Percentiles rank a stretch among this genome's conserved stretches.
phyloP scores from a whole-genome alignment of 169 alveolate genomes.

The Plasmodium sp. region DNA sequence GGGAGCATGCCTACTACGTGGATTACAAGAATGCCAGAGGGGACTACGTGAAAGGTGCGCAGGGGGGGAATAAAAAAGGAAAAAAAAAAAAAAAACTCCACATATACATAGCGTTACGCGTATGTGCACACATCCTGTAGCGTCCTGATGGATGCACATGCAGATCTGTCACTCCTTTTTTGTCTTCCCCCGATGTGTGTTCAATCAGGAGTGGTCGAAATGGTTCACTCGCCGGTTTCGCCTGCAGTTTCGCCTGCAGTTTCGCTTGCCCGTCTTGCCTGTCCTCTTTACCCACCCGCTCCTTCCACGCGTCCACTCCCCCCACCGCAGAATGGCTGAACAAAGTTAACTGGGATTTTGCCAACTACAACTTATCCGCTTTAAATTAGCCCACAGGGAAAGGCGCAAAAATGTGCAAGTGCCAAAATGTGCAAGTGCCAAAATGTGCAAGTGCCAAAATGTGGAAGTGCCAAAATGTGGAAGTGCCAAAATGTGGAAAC shows the following conservation, averaged over 20 bases:
- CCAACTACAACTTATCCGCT: conserved; percentile 60
- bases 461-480: not conserved
- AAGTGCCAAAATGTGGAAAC: not conserved
- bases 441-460: not conserved
- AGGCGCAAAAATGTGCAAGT: not conserved
- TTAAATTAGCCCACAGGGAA: conserved; percentile 6
- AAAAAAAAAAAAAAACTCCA: not conserved
- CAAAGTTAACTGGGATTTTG: conserved; percentile 69
- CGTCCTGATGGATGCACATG: not conserved
- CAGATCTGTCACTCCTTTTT: not conserved
- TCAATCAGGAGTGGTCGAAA: not conserved
- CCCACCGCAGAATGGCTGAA: conserved; percentile 50
- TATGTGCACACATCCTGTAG: not conserved
- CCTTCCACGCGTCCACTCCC: not conserved
- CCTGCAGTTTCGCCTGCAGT: no score
- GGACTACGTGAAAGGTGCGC: conserved; percentile 69
- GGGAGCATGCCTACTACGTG: conserved; percentile 97
- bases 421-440: not conserved
- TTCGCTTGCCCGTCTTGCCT: not conserved
- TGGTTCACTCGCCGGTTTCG: not conserved
- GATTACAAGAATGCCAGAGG: conserved; percentile 92
- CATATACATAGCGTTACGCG: not conserved
- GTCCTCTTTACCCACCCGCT: no score
- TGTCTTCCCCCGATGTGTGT: not conserved
- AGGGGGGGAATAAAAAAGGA: not conserved